Conservation (phyloP, 2,329 filamentous ascomycete species). For the Colletotrichum ledebouriae region DNA sequence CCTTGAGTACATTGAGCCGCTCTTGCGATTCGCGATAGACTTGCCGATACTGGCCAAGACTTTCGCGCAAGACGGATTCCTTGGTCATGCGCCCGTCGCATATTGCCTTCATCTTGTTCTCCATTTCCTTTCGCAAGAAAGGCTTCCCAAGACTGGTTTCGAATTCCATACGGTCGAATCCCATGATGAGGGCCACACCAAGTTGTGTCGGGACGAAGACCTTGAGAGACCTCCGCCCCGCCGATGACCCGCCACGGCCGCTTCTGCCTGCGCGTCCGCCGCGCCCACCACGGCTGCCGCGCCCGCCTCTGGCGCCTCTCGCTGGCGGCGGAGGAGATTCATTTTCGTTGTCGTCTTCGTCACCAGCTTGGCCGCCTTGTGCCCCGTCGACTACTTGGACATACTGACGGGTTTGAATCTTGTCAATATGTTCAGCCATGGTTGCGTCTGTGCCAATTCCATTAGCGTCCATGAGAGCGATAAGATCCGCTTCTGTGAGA, state of each 20-base stretch:
- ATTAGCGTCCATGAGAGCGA: conserved; percentile 97
- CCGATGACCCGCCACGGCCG: conserved; percentile 53
- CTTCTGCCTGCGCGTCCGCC: conserved; percentile 59
- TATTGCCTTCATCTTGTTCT: conserved; percentile 95
- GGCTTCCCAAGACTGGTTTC: conserved; percentile 95
- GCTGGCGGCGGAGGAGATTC: conserved; percentile 54
- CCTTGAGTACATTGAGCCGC: conserved; percentile 76
- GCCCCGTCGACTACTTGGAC: conserved; percentile 73
- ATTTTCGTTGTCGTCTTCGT: conserved; percentile 56
- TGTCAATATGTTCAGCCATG: conserved; percentile 98
- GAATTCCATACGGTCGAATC: conserved; percentile 94
- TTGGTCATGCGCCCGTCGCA: conserved; percentile 87
- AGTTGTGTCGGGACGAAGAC: conserved; percentile 95
- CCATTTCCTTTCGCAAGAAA: conserved; percentile 97
- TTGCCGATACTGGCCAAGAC: conserved; percentile 85
- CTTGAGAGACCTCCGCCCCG: conserved; percentile 69
- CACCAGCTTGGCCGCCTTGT: conserved; percentile 53
- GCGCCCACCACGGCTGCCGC: conserved; percentile 58
- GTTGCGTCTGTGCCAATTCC: conserved; percentile 98
- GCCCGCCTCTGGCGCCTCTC: conserved; percentile 59
- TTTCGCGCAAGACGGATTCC: conserved; percentile 82
- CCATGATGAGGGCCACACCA: conserved; percentile 91
- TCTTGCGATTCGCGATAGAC: conserved; percentile 87
- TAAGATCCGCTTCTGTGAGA: conserved; percentile 94
- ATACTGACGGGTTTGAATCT: conserved; percentile 92